Evolutionary conservation across 768 basidiomycete genomes (phyloP).

Genomic region (Leccinum imitatum): DNA sequence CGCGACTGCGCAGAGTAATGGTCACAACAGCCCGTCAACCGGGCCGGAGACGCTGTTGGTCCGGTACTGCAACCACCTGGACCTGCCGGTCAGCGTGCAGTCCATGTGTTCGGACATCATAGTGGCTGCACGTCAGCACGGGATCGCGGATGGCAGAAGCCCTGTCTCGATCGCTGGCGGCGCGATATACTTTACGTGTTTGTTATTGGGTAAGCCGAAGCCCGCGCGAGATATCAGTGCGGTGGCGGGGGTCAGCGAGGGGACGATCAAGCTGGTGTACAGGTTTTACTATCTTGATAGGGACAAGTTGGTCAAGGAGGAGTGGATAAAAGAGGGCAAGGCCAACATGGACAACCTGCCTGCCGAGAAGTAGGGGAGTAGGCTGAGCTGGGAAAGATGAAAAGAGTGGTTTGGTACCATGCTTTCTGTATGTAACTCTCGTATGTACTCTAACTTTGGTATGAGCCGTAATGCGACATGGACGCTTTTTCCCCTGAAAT

Average conservation of each 20-base stretch:
- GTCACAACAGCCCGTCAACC: slow-evolving; percentile 42
- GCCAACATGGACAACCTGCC: slow-evolving; percentile 43
- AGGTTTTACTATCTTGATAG: slow-evolving; percentile 69
- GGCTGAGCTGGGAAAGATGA: background rate
- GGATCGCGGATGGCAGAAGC: slow-evolving; percentile 90
- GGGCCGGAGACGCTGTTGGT: slow-evolving; percentile 86
- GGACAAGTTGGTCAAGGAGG: slow-evolving; percentile 79
- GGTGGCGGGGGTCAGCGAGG: slow-evolving; percentile 93
- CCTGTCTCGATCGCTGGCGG: slow-evolving; percentile 99
- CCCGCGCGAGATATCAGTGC: slow-evolving; percentile 81
- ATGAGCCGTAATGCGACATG: slow-evolving; percentile 9
- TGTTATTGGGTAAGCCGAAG: slow-evolving; percentile 73
- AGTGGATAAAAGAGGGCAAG: slow-evolving; percentile 82
- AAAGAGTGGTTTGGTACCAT: slow-evolving; percentile 12
- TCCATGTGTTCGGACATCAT: slow-evolving; percentile 84
- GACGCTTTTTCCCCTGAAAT: background rate
- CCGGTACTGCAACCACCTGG: slow-evolving; percentile 93
- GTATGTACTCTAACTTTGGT: slow-evolving; percentile 17
- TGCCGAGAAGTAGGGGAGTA: slow-evolving; percentile 20
- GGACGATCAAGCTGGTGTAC: slow-evolving; percentile 91
- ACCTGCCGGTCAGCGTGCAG: slow-evolving; percentile 79
- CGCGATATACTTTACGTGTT: slow-evolving; percentile 91
- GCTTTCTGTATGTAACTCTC: slow-evolving; percentile 17
- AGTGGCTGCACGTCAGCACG: slow-evolving; percentile 72
- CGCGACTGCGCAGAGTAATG: slow-evolving; percentile 55